Evolutionary conservation across 2,329 filamentous ascomycete species (phyloP).

Genomic region (Onygenales sp.): DNA sequence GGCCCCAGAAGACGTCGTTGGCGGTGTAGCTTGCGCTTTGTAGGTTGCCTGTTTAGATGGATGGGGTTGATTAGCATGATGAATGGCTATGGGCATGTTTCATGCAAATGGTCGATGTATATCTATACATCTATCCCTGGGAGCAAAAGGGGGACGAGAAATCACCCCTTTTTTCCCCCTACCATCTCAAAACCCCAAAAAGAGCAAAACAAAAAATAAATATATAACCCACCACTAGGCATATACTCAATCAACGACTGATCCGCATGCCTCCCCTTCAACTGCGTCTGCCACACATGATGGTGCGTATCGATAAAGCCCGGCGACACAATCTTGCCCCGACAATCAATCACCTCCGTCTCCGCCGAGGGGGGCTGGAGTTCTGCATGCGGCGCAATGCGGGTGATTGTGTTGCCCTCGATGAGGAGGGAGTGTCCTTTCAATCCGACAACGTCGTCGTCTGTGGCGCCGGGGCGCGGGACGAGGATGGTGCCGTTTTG

Average conservation of each 20-base stretch:
- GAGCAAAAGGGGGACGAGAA: background rate
- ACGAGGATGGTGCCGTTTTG: background rate
- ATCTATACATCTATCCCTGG: background rate
- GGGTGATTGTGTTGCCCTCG: background rate
- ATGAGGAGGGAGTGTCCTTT: background rate
- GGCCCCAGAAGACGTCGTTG: slow-evolving; percentile 41
- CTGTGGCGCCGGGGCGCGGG: background rate
- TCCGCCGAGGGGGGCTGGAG: background rate
- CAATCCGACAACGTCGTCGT: background rate
- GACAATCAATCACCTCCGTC: slow-evolving; percentile 30
- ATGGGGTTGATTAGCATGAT: background rate
- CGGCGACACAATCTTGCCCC: slow-evolving; percentile 19
- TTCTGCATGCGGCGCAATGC: background rate
- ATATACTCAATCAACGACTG: slow-evolving; percentile 34
- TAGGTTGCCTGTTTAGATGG: slow-evolving; percentile 14
- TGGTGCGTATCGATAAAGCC: slow-evolving; percentile 26
- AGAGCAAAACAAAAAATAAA: background rate
- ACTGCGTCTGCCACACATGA: slow-evolving; percentile 36
- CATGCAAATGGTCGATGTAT: background rate
- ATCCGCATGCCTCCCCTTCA: slow-evolving; percentile 30
- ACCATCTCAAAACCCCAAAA: background rate
- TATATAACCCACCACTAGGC: slow-evolving; percentile 19
- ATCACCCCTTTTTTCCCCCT: too few species aligned
- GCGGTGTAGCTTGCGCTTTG: slow-evolving; percentile 20
- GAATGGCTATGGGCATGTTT: too few species aligned